Base-by-base conservation (phyloP, 768 basidiomycete genomes). In the Cyathus striatus region DNA sequence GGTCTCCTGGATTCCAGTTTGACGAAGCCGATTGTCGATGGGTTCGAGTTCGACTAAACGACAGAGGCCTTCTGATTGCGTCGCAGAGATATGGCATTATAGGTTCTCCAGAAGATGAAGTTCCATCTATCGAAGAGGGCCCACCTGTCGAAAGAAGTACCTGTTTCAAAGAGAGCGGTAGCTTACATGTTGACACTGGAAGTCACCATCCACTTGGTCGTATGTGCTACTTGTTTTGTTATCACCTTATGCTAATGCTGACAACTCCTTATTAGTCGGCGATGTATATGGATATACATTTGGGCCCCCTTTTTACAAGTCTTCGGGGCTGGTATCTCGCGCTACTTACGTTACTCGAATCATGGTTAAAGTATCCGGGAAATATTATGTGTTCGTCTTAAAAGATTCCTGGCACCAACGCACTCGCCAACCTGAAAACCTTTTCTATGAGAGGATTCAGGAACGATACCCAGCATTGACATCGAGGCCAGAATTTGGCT, bases 331-430 rank as follows among this genome's bases (percentile, higher is more conserved):
- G 16, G 33, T 43, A n/a, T 36, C 42, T 10, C 7, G 42, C 4
- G 41, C 41, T 10, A 42, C 27, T 9, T 17, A 42, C 4, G 41
- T 42, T 14, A 33, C 21, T 12, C 25, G 32, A 23, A 30, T 42
- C 2, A 21, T 42, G 25, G 33, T 43, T 34, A 36, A 23, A 23
- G 42, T 34, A 21, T n/a, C 27, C 4, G 12, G 22, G 9, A 32
- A 32, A 32, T 12, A 12, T 16, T 32, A 32, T 18, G n/a, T 40
- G 23, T 40, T 22, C n/a, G 41, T 23, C 14, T 16, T 42, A 3
- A 42, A 42, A 33, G 41, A 42, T 32, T 18, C 42, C n/a, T 43
- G 42, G 42, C 27, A 34, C 17, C 30, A 37, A 18, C 16, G 23
- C 23, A 34, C 32, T 20, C 42, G 13, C 24, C 13, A 42, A 14